Percentiles rank a stretch among this genome's conserved stretches.
These are phyloP conservation scores for Rhododendron vialii DNA, from an alignment of 148 eudicot genomes.

Conservation along the genomic window DNA sequence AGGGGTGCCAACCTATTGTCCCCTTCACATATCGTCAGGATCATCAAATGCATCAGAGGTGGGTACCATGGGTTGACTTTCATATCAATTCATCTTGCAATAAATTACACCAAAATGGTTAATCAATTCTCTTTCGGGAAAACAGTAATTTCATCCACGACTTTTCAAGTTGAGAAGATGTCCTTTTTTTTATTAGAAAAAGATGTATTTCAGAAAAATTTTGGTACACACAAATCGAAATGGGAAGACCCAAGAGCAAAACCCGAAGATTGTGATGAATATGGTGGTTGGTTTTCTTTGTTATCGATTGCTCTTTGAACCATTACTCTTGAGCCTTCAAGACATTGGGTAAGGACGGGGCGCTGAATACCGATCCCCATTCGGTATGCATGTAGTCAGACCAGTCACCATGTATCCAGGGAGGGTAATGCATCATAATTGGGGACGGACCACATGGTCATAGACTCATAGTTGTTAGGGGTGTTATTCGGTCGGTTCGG, in stretches of 20 bases:
- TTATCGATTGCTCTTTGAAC: neutral
- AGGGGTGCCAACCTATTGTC: neutral
- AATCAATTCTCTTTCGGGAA: neutral
- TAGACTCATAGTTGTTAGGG: too few relatives aligned
- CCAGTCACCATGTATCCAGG: neutral
- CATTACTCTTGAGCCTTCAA: neutral
- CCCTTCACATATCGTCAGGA: neutral
- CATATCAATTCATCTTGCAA: neutral
- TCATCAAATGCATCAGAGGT: neutral
- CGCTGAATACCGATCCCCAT: neutral
- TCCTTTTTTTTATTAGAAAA: neutral
- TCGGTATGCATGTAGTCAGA: neutral
- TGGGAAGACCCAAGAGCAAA: neutral
- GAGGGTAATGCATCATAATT: neutral
- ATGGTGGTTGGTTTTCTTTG: neutral
- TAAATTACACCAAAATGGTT: neutral
- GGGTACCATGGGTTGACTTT: neutral
- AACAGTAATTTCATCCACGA: neutral
- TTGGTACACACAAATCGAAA: neutral
- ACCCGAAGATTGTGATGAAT: neutral
- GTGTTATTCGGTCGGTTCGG: too few relatives aligned
- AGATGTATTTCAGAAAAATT: neutral
- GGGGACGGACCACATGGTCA: neutral
- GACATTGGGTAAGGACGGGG: neutral
- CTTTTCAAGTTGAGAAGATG: neutral